A percentile compares a stretch with the other conserved stretches of the same genome.
phyloP scores from a whole-genome alignment of 352 stramenopile genomes.

The Globisporangium splendens region DNA sequence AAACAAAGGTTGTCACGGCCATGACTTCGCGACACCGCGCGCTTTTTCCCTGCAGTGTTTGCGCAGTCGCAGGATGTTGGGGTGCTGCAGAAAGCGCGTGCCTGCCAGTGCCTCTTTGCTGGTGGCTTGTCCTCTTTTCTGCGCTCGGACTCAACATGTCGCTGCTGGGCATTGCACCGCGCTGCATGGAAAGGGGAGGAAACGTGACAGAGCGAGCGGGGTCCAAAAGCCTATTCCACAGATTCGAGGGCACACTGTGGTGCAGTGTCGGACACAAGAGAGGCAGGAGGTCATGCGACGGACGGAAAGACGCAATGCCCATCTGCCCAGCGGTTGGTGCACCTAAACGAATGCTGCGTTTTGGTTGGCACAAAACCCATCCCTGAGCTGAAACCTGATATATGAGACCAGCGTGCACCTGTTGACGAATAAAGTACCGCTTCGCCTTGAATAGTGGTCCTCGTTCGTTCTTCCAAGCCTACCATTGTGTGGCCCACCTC shows the following conservation, averaged over 20 bases:
- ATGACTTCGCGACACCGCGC: constrained; percentile 1
- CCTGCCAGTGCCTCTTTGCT: constrained; percentile 4
- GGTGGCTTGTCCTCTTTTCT: constrained; percentile 4
- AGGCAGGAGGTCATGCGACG: neutral
- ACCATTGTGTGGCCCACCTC: too few relatives aligned
- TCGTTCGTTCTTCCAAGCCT: too few relatives aligned
- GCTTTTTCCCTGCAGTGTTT: constrained; percentile 11
- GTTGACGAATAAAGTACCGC: too few relatives aligned
- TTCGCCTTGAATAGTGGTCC: too few relatives aligned
- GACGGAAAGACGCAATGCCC: too few relatives aligned
- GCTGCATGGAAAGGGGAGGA: neutral
- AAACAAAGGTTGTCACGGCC: neutral
- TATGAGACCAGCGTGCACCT: too few relatives aligned
- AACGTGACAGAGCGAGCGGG: constrained; percentile 4
- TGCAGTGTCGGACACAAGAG: too few relatives aligned
- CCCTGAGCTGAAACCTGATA: neutral
- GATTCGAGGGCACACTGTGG: neutral
- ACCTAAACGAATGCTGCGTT: neutral
- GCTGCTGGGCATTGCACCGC: constrained; percentile 1
- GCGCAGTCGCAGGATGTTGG: constrained; percentile 4
- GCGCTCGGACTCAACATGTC: neutral
- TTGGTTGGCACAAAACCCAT: neutral
- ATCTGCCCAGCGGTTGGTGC: too few relatives aligned
- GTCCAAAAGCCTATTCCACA: neutral
- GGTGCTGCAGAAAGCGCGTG: neutral